Evolutionary conservation across 108 stramenopile genomes (phyloP).

Genomic region (Nitzschia inconspicua): DNA sequence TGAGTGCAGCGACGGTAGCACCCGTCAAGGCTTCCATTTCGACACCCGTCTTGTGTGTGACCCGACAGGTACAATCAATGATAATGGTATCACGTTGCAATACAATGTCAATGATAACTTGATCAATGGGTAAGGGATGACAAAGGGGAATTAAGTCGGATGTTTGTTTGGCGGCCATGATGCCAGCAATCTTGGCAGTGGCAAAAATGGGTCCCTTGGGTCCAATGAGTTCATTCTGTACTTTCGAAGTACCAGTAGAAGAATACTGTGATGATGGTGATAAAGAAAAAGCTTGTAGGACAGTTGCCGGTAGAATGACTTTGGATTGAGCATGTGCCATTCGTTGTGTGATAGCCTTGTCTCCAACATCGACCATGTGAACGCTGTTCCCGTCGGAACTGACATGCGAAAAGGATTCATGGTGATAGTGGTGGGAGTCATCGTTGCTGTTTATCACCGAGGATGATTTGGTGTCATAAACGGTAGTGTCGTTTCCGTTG

Average conservation of each 20-base stretch:
- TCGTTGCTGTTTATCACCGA: background rate
- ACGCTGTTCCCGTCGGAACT: slow-evolving; percentile 38
- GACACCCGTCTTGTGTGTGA: slow-evolving; percentile 94
- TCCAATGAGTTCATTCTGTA: slow-evolving; percentile 55
- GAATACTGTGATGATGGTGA: background rate
- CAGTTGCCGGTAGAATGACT: slow-evolving; percentile 62
- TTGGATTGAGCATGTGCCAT: slow-evolving; percentile 61
- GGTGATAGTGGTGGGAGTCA: slow-evolving; percentile 2
- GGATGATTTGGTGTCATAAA: too few species aligned
- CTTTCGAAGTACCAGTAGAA: background rate
- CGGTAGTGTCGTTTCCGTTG: too few species aligned
- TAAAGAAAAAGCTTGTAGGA: slow-evolving; percentile 44
- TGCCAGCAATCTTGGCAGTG: slow-evolving; percentile 81
- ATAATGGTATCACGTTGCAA: slow-evolving; percentile 22
- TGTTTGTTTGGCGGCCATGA: slow-evolving; percentile 85
- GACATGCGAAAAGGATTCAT: slow-evolving; percentile 59
- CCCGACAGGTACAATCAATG: slow-evolving; percentile 76
- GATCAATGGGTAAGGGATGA: slow-evolving; percentile 77
- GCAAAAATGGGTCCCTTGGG: slow-evolving; percentile 86
- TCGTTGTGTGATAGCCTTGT: slow-evolving; percentile 51
- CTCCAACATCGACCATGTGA: slow-evolving; percentile 82
- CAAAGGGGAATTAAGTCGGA: slow-evolving; percentile 83
- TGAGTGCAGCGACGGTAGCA: slow-evolving; percentile 87
- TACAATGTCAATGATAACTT: slow-evolving; percentile 63
- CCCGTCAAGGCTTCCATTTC: slow-evolving; percentile 98